Evolutionary conservation across 495 filamentous ascomycete species (phyloP), one percentile per base, ranked within the genome.

Genomic region (Cetradonia linearis): DNA sequence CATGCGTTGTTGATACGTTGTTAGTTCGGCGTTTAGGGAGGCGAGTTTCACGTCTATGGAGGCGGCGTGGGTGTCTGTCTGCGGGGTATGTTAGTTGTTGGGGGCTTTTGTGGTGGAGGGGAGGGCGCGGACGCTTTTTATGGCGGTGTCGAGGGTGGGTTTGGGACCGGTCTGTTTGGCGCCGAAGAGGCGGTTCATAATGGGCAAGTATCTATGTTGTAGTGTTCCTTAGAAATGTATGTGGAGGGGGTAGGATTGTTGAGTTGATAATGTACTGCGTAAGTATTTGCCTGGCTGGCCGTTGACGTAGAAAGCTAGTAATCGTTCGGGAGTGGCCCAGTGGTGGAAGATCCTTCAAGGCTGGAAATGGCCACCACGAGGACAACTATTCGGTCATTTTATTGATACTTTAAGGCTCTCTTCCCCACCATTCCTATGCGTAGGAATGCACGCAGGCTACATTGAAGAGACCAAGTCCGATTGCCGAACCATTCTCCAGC

Each of bases 111-210:
- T 23, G 62, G 64, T 42, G 28, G 42, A 52, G 57, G 38, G 36
- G 23, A 36, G 53, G 50, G 50, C 31, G 63, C 71, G 60, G 75
- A 96, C 85, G 80, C 88, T 94, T 67, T 78, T 71, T 65, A 99
- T 96, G 62, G 94, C 93, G 55, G 80, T 77, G 72, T 83, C 82
- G 42, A 99, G 87, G 52, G 87, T 95, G 3, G 93, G 88, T 76
- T 96, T 97, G 49, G 94, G 94, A 59, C 83, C 84, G 59, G 88
- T 85, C 74, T 80, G 89, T 74, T 89, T 93, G 52, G 86, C 80
- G 62, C 93, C 93, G 70, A 98, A 97, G 67, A 98, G 81, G 66
- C 93, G 89, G 73, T 98, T 98, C 93, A 98, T 98, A 63, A 46
- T 79, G 61, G 49, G 50, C 25, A 23, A 10, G 20, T 30, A 18